These are phyloP conservation scores for Haplosporangium gracile DNA, from an alignment of 192 early-diverging fungal species.

Conservation along the genomic window DNA sequence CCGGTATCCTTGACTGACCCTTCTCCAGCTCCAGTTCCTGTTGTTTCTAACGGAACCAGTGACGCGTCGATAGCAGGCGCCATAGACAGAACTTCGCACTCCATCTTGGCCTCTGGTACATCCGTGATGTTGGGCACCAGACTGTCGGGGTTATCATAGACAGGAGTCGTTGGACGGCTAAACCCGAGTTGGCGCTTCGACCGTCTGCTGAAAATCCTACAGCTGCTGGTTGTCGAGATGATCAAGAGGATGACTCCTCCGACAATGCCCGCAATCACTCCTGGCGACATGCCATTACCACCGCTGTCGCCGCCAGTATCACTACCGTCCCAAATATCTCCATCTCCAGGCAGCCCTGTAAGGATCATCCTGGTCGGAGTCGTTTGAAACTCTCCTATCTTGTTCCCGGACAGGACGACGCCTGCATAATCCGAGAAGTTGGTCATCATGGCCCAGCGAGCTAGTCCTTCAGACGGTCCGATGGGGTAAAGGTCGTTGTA, in stretches of 20 bases:
- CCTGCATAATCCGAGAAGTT: conserved; percentile 1
- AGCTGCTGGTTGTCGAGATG: neutral
- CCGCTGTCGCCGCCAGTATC: neutral
- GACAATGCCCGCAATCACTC: neutral
- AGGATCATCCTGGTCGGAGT: neutral
- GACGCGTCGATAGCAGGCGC: neutral
- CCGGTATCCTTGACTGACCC: neutral
- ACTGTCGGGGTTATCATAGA: neutral
- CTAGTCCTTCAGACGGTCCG: neutral
- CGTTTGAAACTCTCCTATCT: conserved; percentile 6
- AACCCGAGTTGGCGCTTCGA: neutral
- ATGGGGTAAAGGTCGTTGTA: conserved; percentile 9
- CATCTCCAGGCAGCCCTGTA: neutral
- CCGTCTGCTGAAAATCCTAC: neutral
- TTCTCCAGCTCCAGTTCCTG: neutral
- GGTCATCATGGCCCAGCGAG: conserved; percentile 26
- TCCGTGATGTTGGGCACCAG: neutral
- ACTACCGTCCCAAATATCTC: neutral
- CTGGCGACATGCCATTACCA: neutral
- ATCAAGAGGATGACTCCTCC: neutral
- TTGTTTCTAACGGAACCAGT: neutral
- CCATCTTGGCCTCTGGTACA: neutral
- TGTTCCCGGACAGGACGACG: conserved; percentile 5
- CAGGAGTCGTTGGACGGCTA: neutral
- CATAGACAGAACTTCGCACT: neutral